These are phyloP conservation scores for Chamaecrista fasciculata DNA, from an alignment of 306 rosid genomes.

Conservation along the genomic window DNA sequence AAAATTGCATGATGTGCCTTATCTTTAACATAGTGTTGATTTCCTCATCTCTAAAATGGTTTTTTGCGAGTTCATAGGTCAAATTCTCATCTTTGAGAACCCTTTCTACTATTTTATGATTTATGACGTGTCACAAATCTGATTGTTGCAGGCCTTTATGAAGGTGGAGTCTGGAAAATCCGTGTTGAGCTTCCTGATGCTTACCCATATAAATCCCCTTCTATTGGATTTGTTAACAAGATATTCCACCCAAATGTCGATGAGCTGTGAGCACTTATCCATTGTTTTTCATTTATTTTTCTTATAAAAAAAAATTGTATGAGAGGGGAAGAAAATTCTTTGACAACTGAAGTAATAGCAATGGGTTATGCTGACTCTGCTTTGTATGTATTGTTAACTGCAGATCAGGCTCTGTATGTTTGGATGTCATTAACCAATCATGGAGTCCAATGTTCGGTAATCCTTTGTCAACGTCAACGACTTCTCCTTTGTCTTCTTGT, in stretches of 20 bases:
- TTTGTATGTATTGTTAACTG: conserved; percentile 38
- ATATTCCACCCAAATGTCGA: conserved; percentile 97
- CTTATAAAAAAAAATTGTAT: background rate
- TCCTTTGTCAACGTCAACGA: conserved; percentile 14
- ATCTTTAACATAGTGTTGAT: background rate
- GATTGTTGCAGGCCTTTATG: conserved; percentile 79
- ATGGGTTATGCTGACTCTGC: conserved; percentile 36
- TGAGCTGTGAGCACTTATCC: conserved; percentile 71
- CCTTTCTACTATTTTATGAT: conserved; percentile 22
- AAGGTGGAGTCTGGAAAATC: conserved; percentile 95
- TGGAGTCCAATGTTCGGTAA: conserved; percentile 99
- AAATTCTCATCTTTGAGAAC: background rate
- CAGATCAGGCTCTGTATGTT: conserved; percentile 98
- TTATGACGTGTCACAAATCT: conserved; percentile 16
- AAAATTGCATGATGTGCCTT: conserved; percentile 9
- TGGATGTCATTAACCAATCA: conserved; percentile 96
- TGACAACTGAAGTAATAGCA: conserved; percentile 10
- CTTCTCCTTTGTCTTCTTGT: background rate
- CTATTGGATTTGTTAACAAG: conserved; percentile 93
- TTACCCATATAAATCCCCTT: conserved; percentile 96
- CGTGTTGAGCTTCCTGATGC: conserved; percentile 98
- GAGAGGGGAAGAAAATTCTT: conserved; percentile 12
- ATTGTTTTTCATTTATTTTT: background rate
- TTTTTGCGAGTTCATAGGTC: background rate
- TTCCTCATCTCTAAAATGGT: conserved; percentile 17